phyloP scores from a whole-genome alignment of 768 basidiomycete species.

The Auricularia auricula-judae region DNA sequence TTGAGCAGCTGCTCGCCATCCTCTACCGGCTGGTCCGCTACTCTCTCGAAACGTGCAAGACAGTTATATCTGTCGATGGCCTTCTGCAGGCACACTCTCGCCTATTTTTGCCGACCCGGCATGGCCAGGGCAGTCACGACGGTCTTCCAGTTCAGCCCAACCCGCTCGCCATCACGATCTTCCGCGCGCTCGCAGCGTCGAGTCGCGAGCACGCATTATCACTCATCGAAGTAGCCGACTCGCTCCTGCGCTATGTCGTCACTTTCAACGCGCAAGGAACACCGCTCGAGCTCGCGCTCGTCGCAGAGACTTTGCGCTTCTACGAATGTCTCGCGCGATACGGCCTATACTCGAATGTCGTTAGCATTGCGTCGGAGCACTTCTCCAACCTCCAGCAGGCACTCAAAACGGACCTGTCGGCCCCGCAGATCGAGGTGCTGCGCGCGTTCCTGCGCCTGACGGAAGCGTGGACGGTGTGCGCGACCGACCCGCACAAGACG shows the following conservation, averaged over 20 bases:
- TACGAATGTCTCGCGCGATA: conserved; percentile 63
- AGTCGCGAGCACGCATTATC: conserved; percentile 58
- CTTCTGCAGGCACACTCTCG: conserved; percentile 42
- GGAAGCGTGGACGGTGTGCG: conserved; percentile 68
- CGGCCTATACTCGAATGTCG: conserved; percentile 63
- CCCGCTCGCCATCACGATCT: conserved; percentile 43
- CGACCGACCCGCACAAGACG: conserved; percentile 83
- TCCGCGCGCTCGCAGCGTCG: conserved; percentile 46
- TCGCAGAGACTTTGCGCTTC: conserved; percentile 46
- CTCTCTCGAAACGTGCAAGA: conserved; percentile 39
- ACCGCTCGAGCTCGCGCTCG: conserved; percentile 32
- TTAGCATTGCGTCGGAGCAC: conserved; percentile 49
- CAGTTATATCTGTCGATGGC: conserved; percentile 39
- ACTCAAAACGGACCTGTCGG: conserved; percentile 11
- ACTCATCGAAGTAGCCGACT: conserved; percentile 46
- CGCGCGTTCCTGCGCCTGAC: conserved; percentile 49
- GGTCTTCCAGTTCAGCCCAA: conserved; percentile 18
- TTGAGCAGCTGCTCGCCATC: conserved; percentile 45
- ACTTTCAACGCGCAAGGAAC: conserved; percentile 14
- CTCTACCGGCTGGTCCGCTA: conserved; percentile 52
- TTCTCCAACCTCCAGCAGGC: conserved; percentile 34
- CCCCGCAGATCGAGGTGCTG: conserved; percentile 18
- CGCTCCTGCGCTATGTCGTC: conserved; percentile 57
- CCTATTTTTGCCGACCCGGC: conserved; percentile 44
- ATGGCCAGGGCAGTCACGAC: conserved; percentile 16